These are phyloP conservation scores for Diplodia mutila DNA, from an alignment of 2,329 filamentous ascomycete genomes.

Conservation along the genomic window DNA sequence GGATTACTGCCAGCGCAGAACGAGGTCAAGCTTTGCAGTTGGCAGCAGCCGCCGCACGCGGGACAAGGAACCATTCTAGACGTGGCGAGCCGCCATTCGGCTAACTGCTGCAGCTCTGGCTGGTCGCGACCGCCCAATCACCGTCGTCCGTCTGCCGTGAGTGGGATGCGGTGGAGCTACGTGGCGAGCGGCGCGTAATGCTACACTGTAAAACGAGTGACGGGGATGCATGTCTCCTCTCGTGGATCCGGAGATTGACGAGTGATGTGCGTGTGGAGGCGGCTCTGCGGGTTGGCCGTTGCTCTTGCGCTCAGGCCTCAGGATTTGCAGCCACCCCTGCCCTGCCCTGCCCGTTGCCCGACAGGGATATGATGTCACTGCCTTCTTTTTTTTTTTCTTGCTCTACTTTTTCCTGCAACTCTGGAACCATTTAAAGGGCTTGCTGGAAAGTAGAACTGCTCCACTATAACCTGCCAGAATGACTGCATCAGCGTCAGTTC, in stretches of 20 bases:
- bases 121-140: neutral
- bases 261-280: neutral
- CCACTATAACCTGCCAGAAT: neutral
- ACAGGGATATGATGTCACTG: neutral
- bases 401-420: too few species aligned
- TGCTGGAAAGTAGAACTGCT: neutral
- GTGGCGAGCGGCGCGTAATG: neutral
- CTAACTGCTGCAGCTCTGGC: slow-evolving; percentile 1
- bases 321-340: neutral
- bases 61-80: neutral
- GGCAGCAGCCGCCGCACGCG: neutral
- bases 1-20: slow-evolving; percentile 4
- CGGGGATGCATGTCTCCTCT: neutral
- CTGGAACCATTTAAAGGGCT: neutral
- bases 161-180: slow-evolving; percentile 14
- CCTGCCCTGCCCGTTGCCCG: too few species aligned
- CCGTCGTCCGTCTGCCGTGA: neutral
- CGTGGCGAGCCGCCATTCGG: slow-evolving; percentile 16
- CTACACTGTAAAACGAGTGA: neutral
- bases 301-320: neutral
- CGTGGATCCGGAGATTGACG: neutral
- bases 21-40: neutral
- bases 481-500: too few species aligned
- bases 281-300: slow-evolving; percentile 14
- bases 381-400: too few species aligned